Percentiles rank a stretch among this genome's conserved stretches.
These are phyloP conservation scores for Hyphopichia homilentoma DNA, from an alignment of 805 yeast genomes.

Conservation along the genomic window DNA sequence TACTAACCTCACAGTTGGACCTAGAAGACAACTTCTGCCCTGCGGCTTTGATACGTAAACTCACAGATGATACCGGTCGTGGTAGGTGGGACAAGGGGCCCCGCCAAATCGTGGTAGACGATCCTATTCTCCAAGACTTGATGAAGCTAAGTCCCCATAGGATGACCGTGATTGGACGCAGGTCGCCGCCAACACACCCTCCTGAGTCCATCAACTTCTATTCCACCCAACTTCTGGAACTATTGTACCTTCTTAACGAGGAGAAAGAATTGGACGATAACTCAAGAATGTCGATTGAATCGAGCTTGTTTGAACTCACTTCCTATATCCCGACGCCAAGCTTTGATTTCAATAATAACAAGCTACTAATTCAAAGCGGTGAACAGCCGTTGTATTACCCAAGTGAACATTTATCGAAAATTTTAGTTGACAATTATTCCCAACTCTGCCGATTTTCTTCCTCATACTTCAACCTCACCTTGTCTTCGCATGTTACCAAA, in stretches of 20 bases:
- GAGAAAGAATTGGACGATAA: conserved; percentile 26
- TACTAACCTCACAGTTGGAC: too few relatives aligned
- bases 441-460: conserved; percentile 25
- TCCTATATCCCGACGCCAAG: conserved; percentile 21
- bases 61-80: too few relatives aligned
- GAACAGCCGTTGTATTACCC: conserved; percentile 22
- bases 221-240: conserved; percentile 27
- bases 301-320: conserved; percentile 20
- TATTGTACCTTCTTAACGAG: conserved; percentile 25
- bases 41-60: too few relatives aligned
- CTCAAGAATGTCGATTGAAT: conserved; percentile 25
- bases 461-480: conserved; percentile 33
- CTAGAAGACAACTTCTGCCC: too few relatives aligned
- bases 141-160: conserved; percentile 27
- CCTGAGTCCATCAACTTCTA: conserved; percentile 20
- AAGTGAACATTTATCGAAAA: conserved; percentile 29
- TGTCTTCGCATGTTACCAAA: conserved; percentile 38
- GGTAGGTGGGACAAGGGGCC: too few relatives aligned
- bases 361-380: conserved; percentile 1
- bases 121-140: conserved; percentile 31
- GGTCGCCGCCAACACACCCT: conserved; percentile 1
- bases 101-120: too few relatives aligned
- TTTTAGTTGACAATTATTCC: conserved; percentile 37
- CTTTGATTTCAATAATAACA: not conserved
- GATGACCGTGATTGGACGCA: not conserved